phyloP scores from a whole-genome alignment of 2,329 filamentous ascomycete genomes.

The Ramichloridium luteum region DNA sequence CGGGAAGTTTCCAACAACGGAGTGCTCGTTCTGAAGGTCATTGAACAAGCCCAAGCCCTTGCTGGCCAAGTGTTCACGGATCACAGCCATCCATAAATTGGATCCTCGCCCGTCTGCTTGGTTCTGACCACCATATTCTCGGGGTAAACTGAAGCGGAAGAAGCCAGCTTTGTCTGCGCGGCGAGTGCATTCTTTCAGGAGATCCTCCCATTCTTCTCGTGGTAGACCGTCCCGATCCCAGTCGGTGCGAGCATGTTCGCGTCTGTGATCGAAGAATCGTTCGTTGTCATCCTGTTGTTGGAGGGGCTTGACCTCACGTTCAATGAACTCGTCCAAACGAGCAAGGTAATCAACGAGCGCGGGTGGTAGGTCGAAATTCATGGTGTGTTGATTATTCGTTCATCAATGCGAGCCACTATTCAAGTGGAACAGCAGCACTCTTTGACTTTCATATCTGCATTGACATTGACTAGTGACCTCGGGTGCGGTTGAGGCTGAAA shows the following conservation, averaged over 20 bases:
- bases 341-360: slow-evolving; percentile 38
- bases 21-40: slow-evolving; percentile 53
- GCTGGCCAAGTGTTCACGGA: slow-evolving; percentile 46
- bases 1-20: slow-evolving; percentile 50
- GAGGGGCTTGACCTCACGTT: slow-evolving; percentile 40
- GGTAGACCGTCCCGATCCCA: slow-evolving; percentile 48
- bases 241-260: slow-evolving; percentile 49
- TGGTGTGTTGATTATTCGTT: no score
- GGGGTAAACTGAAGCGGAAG: slow-evolving; percentile 46
- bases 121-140: slow-evolving; percentile 43
- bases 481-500: no score
- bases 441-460: no score
- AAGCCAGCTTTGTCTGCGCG: slow-evolving; percentile 49
- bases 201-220: slow-evolving; percentile 45
- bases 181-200: slow-evolving; percentile 37
- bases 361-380: slow-evolving; percentile 45
- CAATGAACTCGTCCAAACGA: slow-evolving; percentile 47
- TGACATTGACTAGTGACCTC: no score
- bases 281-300: slow-evolving; percentile 47
- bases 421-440: no score
- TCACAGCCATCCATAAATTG: slow-evolving; percentile 53
- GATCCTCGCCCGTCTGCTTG: slow-evolving; percentile 30
- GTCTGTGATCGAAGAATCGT: slow-evolving; percentile 54
- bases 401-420: no score
- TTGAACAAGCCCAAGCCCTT: slow-evolving; percentile 51